Evolutionary conservation across 305 asterid genomes (phyloP).

Genomic region (Lippia alba): DNA sequence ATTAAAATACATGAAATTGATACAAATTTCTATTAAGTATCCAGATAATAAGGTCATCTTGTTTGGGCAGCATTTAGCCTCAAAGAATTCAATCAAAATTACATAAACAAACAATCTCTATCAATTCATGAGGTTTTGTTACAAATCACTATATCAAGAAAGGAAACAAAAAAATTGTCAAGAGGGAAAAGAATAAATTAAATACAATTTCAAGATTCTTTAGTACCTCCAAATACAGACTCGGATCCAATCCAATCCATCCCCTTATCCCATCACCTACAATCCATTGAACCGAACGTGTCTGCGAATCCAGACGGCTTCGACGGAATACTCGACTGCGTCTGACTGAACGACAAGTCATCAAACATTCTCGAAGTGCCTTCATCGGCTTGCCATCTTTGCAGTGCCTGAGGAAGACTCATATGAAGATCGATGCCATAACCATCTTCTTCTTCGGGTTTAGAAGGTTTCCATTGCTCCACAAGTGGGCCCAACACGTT

Average conservation of each 20-base stretch:
- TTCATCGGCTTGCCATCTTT: constrained; percentile 91
- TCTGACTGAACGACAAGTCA: constrained; percentile 58
- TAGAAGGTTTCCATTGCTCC: constrained; percentile 84
- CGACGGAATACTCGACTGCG: constrained; percentile 83
- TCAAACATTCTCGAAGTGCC: constrained; percentile 96
- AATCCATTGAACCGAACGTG: constrained; percentile 73
- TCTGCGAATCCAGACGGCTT: constrained; percentile 84
- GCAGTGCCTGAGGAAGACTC: constrained; percentile 92
- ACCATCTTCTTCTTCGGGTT: constrained; percentile 62
- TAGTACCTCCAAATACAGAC: constrained; percentile 25
- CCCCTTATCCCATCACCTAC: constrained; percentile 54
- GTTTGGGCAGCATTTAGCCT: constrained; percentile 14
- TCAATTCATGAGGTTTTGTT: constrained; percentile 27
- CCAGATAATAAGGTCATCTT: constrained; percentile 5
- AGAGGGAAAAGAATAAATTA: constrained; percentile 50
- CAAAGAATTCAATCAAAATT: constrained; percentile 35
- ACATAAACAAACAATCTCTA: constrained; percentile 30
- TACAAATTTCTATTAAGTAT: too few relatives aligned
- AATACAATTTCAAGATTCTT: constrained; percentile 44
- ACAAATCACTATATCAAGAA: constrained; percentile 32
- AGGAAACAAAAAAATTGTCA: constrained; percentile 20
- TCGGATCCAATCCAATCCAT: constrained; percentile 25
- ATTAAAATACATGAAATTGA: too few relatives aligned
- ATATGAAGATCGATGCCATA: constrained; percentile 68
- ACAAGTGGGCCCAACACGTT: constrained; percentile 90